Conservation (phyloP, 352 stramenopile species). For the Lagenidium sp. region DNA sequence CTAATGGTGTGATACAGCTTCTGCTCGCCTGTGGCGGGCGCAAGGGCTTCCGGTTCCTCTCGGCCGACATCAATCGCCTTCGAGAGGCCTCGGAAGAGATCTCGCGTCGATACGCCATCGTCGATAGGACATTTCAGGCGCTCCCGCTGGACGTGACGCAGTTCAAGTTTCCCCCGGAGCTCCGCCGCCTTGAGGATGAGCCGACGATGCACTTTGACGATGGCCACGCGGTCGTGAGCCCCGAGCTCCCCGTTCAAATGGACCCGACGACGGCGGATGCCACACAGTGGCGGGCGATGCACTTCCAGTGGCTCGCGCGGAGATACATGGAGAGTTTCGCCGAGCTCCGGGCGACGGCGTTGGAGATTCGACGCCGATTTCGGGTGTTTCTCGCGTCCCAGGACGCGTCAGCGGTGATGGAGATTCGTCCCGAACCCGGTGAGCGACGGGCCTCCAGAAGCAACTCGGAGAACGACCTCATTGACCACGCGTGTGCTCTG, state of each 20-base stretch:
- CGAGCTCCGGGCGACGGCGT: constrained; percentile 32
- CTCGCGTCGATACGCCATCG: constrained; percentile 29
- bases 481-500: background rate
- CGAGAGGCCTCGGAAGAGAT: constrained; percentile 37
- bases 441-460: no score
- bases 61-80: constrained; percentile 55
- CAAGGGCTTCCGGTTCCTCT: constrained; percentile 76
- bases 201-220: constrained; percentile 1
- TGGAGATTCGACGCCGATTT: constrained; percentile 44
- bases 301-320: constrained; percentile 63
- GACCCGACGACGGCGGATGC: no score
- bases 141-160: constrained; percentile 51
- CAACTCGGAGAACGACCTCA: no score
- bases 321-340: constrained; percentile 59
- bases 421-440: constrained; percentile 14
- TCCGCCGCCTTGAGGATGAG: constrained; percentile 61
- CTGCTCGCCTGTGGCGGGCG: constrained; percentile 61
- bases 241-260: no score
- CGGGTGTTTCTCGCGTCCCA: constrained; percentile 6
- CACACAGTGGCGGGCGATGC: constrained; percentile 33
- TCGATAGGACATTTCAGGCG: constrained; percentile 43
- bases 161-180: constrained; percentile 36
- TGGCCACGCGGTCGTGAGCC: no score
- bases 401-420: background rate
- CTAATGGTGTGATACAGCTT: constrained; percentile 24